phyloP scores from a whole-genome alignment of 805 yeast species.

The Isabelozyma heimii region DNA sequence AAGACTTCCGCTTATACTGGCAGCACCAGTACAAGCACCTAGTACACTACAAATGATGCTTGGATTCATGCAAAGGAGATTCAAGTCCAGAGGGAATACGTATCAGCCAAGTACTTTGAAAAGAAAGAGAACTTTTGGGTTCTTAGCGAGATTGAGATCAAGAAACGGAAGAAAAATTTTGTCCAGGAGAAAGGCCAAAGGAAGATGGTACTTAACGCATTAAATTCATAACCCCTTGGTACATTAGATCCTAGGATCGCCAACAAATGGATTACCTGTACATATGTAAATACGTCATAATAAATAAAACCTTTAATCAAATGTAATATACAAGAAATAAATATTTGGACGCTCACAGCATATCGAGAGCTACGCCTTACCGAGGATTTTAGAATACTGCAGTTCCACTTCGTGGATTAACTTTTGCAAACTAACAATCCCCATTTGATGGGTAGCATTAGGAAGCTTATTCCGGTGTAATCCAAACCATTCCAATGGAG shows the following conservation, averaged over 20 bases:
- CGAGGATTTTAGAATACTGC: constrained; percentile 50
- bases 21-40: background rate
- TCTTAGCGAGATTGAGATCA: constrained; percentile 76
- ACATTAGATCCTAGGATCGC: background rate
- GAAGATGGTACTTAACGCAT: constrained; percentile 90
- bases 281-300: background rate
- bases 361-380: constrained; percentile 28
- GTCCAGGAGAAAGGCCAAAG: constrained; percentile 77
- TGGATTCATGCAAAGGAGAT: constrained; percentile 54
- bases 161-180: constrained; percentile 76
- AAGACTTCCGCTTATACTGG: background rate
- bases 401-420: constrained; percentile 66
- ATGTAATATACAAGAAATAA: background rate
- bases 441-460: constrained; percentile 76
- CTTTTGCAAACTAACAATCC: constrained; percentile 70
- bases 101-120: constrained; percentile 91
- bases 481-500: constrained; percentile 98
- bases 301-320: background rate
- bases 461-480: constrained; percentile 85
- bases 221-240: constrained; percentile 24
- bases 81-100: constrained; percentile 90
- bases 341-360: background rate
- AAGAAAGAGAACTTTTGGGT: constrained; percentile 88
- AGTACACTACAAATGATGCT: constrained; percentile 14
- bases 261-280: background rate